These are phyloP conservation scores for Venturia pyrina DNA, from an alignment of 2,329 filamentous ascomycete species.

Conservation along the genomic window DNA sequence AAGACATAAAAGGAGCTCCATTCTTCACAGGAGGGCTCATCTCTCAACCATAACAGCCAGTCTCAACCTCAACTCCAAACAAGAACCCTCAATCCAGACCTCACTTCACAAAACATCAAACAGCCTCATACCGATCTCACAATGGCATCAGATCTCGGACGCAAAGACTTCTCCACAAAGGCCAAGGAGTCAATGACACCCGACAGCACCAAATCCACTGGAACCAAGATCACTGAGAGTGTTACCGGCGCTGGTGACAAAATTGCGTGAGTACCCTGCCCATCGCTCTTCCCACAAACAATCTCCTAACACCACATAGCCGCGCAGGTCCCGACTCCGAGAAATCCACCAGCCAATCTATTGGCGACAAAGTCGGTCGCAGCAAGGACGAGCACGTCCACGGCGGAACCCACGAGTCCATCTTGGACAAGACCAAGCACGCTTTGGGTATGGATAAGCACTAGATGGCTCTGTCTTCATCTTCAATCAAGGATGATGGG, in stretches of 20 bases:
- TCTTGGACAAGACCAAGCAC: slow-evolving; percentile 39
- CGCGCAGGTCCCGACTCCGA: slow-evolving; percentile 40
- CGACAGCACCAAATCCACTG: slow-evolving; percentile 50
- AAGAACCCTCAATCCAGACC: not conserved
- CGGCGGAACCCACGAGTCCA: slow-evolving; percentile 26
- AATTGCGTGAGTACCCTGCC: slow-evolving; percentile 32
- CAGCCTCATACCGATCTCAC: slow-evolving; percentile 21
- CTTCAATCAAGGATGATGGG: not conserved
- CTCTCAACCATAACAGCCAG: not conserved
- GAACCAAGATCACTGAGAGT: slow-evolving; percentile 47
- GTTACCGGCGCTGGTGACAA: slow-evolving; percentile 48
- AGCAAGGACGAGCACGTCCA: slow-evolving; percentile 28
- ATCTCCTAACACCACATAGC: slow-evolving; percentile 20
- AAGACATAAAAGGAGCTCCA: not conserved
- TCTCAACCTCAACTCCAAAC: not conserved
- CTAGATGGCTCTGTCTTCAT: slow-evolving; percentile 15
- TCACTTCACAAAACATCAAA: not conserved
- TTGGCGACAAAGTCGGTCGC: slow-evolving; percentile 30
- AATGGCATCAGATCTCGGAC: slow-evolving; percentile 49
- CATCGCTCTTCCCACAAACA: not conserved
- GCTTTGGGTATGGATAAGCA: slow-evolving; percentile 36
- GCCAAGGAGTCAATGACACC: slow-evolving; percentile 47
- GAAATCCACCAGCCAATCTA: slow-evolving; percentile 46
- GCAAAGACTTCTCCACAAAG: slow-evolving; percentile 53
- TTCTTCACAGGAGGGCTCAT: not conserved